Conservation (phyloP, 78 protist species). For the Planoprotostelium fungivorum region DNA sequence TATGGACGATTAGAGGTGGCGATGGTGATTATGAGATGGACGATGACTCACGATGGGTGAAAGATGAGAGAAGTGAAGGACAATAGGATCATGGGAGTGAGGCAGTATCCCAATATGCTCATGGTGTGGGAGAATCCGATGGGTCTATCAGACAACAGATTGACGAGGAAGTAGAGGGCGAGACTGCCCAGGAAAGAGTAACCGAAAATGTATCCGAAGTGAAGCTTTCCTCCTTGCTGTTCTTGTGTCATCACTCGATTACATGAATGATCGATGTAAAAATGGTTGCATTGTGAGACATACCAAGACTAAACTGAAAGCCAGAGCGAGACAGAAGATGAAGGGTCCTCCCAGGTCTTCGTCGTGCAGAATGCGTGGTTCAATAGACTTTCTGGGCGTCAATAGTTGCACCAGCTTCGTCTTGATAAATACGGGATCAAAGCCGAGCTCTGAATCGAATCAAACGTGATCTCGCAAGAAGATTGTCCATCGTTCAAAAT, state of each 20-base stretch:
- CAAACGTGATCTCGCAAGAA: no score
- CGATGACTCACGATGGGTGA: constrained; percentile 14
- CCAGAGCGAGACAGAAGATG: constrained; percentile 72
- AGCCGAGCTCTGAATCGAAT: not conserved
- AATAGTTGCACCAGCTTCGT: constrained; percentile 65
- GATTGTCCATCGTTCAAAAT: no score
- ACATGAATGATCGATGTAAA: no score
- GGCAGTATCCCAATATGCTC: constrained; percentile 86
- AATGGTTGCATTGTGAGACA: no score
- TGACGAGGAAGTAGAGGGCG: constrained; percentile 70
- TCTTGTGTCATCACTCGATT: not conserved
- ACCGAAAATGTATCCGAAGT: constrained; percentile 90
- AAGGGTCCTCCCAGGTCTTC: constrained; percentile 93
- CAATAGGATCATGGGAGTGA: constrained; percentile 86
- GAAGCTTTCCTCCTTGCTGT: constrained; percentile 79
- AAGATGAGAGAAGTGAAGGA: constrained; percentile 57
- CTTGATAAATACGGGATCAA: constrained; percentile 15
- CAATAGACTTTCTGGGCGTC: constrained; percentile 62
- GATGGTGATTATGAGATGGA: not conserved
- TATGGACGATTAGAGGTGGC: not conserved
- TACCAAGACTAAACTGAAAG: constrained; percentile 77
- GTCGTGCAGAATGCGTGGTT: constrained; percentile 77
- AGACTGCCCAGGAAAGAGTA: constrained; percentile 80
- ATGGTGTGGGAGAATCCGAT: constrained; percentile 43
- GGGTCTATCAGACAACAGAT: constrained; percentile 50